These are phyloP conservation scores for Trichoderma lentiforme DNA, from an alignment of 2,329 filamentous ascomycete species.

Conservation along the genomic window DNA sequence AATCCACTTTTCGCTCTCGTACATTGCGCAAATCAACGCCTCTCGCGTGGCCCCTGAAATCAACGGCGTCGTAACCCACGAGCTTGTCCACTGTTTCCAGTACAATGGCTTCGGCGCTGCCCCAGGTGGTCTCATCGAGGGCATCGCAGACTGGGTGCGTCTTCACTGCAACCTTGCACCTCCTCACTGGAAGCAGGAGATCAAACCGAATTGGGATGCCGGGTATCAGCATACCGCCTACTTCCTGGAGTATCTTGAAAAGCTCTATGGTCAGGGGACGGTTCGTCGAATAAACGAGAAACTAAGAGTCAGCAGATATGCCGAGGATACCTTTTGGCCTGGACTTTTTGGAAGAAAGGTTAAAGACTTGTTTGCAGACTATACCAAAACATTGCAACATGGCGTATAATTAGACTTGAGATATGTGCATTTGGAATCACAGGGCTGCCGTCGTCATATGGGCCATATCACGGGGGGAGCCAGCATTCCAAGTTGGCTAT, in stretches of 20 bases:
- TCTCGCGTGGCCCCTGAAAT: slow-evolving; percentile 59
- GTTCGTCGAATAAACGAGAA: slow-evolving; percentile 65
- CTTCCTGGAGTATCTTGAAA: slow-evolving; percentile 83
- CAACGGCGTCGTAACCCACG: slow-evolving; percentile 80
- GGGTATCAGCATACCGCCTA: slow-evolving; percentile 91
- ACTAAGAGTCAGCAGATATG: slow-evolving; percentile 60
- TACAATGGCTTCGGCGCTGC: slow-evolving; percentile 62
- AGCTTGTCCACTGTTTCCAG: slow-evolving; percentile 94
- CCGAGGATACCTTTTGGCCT: slow-evolving; percentile 64
- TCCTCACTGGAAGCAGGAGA: slow-evolving; percentile 73
- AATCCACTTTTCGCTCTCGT: slow-evolving; percentile 79
- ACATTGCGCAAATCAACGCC: slow-evolving; percentile 55
- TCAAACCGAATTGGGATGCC: slow-evolving; percentile 68
- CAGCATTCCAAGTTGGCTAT: not conserved
- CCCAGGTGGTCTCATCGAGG: slow-evolving; percentile 80
- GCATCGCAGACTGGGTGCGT: slow-evolving; percentile 89
- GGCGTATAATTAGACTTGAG: not conserved
- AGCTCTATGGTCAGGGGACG: slow-evolving; percentile 56
- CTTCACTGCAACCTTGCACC: slow-evolving; percentile 69
- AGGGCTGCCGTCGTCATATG: not conserved
- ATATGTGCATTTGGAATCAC: not conserved
- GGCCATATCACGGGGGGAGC: not conserved
- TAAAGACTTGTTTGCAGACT: slow-evolving; percentile 70
- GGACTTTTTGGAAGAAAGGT: slow-evolving; percentile 65
- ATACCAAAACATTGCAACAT: slow-evolving; percentile 43